These are phyloP conservation scores for Cylindrotheca closterium DNA, from an alignment of 108 stramenopile species.

Conservation along the genomic window DNA sequence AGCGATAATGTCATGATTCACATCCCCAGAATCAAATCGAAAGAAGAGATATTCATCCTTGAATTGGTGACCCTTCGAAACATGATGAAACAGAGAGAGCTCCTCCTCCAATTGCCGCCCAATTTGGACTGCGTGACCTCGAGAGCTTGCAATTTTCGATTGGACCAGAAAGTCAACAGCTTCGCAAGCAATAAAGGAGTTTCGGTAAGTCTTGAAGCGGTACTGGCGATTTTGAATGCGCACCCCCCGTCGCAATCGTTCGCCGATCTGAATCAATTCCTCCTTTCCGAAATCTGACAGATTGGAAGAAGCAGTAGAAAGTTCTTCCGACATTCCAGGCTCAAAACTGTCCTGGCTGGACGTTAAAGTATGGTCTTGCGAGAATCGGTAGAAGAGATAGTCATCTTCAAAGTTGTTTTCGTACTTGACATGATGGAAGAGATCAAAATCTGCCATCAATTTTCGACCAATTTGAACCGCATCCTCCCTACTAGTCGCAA, in stretches of 20 bases:
- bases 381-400: conserved; percentile 45
- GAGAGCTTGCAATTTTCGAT: conserved; percentile 22
- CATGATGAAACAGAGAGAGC: conserved; percentile 23
- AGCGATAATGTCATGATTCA: not conserved
- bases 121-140: conserved; percentile 45
- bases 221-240: conserved; percentile 4
- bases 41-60: conserved; percentile 55
- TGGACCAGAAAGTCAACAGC: conserved; percentile 54
- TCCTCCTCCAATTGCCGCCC: conserved; percentile 26
- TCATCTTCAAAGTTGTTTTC: conserved; percentile 46
- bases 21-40: conserved; percentile 39
- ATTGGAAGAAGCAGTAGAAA: not conserved
- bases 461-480: conserved; percentile 53
- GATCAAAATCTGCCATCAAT: conserved; percentile 31
- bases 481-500: conserved; percentile 39
- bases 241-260: conserved; percentile 4
- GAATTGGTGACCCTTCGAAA: conserved; percentile 48
- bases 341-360: not conserved
- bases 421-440: conserved; percentile 33
- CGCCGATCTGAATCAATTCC: not conserved
- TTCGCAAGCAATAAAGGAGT: conserved; percentile 46
- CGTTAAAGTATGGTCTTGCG: not conserved
- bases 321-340: too few species aligned
- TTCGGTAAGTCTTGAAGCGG: conserved; percentile 26
- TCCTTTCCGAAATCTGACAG: not conserved